These are phyloP conservation scores for Acrodontium crateriforme DNA, from an alignment of 2,329 filamentous ascomycete genomes.

Conservation along the genomic window DNA sequence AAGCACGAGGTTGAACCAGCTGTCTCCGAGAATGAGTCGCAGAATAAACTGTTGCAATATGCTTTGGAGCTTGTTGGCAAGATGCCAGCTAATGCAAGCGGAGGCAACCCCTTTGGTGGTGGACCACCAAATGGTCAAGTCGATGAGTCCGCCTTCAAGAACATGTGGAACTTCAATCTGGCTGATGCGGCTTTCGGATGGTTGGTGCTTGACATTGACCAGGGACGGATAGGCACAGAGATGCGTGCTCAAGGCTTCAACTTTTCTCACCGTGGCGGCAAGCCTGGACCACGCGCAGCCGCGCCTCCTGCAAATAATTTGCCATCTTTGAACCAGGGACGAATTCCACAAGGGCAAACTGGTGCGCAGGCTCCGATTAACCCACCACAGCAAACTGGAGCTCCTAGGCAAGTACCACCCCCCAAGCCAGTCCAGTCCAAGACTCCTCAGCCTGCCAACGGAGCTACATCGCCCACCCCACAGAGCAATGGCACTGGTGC, in stretches of 20 bases:
- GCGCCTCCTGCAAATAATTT: constrained; percentile 24
- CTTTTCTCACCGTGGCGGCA: constrained; percentile 87
- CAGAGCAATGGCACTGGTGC: constrained; percentile 38
- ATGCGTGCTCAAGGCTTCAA: constrained; percentile 99
- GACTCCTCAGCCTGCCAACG: constrained; percentile 19
- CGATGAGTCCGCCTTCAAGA: constrained; percentile 98
- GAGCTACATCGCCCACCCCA: constrained; percentile 15
- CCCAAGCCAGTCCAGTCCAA: constrained; percentile 32
- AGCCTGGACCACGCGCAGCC: constrained; percentile 34
- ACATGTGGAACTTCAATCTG: constrained; percentile 99
- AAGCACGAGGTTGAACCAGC: constrained; percentile 91
- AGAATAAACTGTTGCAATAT: constrained; percentile 82
- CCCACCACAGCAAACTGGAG: constrained; percentile 14
- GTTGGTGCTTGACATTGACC: constrained; percentile 86
- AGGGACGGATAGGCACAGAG: constrained; percentile 90
- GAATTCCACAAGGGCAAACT: constrained; percentile 23
- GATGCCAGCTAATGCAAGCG: constrained; percentile 91
- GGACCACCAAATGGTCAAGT: constrained; percentile 74
- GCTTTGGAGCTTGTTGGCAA: constrained; percentile 90
- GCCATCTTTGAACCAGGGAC: constrained; percentile 27
- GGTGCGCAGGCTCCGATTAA: constrained; percentile 13
- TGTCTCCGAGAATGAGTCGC: constrained; percentile 82
- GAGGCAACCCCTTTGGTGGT: constrained; percentile 92
- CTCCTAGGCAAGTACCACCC: constrained; percentile 11
- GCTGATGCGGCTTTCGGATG: constrained; percentile 96